Evolutionary conservation across 2,329 filamentous ascomycete species (phyloP), one percentile per base, ranked within the genome.

Genomic region (Colletotrichum liriopes): DNA sequence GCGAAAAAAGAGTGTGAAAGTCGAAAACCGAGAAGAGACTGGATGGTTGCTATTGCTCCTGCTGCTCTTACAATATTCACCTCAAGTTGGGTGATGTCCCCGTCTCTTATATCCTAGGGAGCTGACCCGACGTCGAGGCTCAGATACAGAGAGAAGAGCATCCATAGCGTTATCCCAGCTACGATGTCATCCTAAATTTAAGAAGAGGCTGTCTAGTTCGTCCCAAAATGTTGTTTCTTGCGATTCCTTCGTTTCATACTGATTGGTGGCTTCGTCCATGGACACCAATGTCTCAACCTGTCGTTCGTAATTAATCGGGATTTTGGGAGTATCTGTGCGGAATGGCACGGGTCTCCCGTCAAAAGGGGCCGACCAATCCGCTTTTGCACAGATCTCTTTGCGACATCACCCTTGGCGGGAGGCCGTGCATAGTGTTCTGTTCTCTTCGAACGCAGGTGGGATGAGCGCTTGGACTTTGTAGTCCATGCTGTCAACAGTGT

Each of bases 161-260:
- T 5, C 35, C n/a, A 23, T 11, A n/a, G 14, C 49, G 14, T 11
- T 32, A 47, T 32, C 23, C 11, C 45, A 41, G 49, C 37, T 41
- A 23, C 51, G 37, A 71, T 49, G 43, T 35, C 59, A 72, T 64
- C 64, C 52, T 45, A 64, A 54, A 66, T 60, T 55, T 55, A 37
- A 41, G 65, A 37, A 41, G 23, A 52, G n/a, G 45, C 2, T 43
- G 37, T 20, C 35, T 52, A 55, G 54, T 60, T 69, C 45, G 41
- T 69, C 65, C 69, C 39, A 72, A 72, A 60, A 60, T 54, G 59
- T 35, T 64, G 54, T 65, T 60, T 60, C 59, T 72, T 64, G 69
- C 65, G 69, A 72, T 45, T 9, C 55, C 29, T 2, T 51, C 70
- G 54, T 72, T 70, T 65, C 70, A 70, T 60, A 41, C 23, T 72